phyloP scores from a whole-genome alignment of 148 eudicot species.

The Cornus suecica region DNA sequence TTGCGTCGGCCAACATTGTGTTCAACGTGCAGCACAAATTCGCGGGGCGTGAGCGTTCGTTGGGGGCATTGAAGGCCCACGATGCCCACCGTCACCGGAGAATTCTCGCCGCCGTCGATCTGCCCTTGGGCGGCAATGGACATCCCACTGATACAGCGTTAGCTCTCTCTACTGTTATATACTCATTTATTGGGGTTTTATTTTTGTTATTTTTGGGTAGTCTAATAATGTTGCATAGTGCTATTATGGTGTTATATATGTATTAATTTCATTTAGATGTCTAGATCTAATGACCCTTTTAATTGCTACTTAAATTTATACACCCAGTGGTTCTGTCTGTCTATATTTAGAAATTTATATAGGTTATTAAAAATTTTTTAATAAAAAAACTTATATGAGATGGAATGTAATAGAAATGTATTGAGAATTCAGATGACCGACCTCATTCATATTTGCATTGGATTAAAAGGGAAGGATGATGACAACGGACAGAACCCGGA shows the following conservation, averaged over 20 bases:
- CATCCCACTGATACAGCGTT: slow-evolving; percentile 71
- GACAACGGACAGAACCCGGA: too few relatives aligned
- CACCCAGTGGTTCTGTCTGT: neutral
- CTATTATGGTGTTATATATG: neutral
- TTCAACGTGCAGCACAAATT: slow-evolving; percentile 62
- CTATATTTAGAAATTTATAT: too few relatives aligned
- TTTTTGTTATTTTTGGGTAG: neutral
- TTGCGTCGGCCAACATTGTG: slow-evolving; percentile 38
- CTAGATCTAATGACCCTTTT: neutral
- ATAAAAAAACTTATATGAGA: too few relatives aligned
- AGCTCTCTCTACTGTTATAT: slow-evolving; percentile 9
- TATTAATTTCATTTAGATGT: neutral
- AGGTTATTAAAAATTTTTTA: too few relatives aligned
- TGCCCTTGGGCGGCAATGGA: slow-evolving; percentile 75
- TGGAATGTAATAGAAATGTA: neutral
- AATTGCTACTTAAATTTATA: too few relatives aligned
- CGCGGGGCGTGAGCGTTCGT: slow-evolving; percentile 28
- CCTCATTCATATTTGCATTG: too few relatives aligned
- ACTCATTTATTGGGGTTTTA: too few relatives aligned
- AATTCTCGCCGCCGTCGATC: slow-evolving; percentile 51
- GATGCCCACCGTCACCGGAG: slow-evolving; percentile 65
- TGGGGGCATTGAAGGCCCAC: slow-evolving; percentile 46
- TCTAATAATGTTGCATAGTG: too few relatives aligned
- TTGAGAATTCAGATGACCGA: too few relatives aligned
- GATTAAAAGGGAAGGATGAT: too few relatives aligned